Conservation (phyloP, 129 eudicot genomes). For the Helianthus tuberosus region DNA sequence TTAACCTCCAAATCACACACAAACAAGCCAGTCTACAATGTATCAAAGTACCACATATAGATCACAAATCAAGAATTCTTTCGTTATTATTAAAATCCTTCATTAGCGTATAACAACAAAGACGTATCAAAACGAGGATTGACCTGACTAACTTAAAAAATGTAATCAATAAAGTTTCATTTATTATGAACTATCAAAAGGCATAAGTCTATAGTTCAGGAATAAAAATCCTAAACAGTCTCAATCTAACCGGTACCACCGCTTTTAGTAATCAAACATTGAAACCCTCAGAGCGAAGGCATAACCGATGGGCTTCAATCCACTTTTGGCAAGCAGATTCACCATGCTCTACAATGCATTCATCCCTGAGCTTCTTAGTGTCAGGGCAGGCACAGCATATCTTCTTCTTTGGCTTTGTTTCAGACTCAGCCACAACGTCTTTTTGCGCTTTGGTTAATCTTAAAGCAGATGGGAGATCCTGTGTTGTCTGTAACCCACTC, state of each 20-base stretch:
- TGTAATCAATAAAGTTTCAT: conserved; percentile 28
- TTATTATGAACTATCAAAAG: conserved; percentile 19
- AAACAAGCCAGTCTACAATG: neutral
- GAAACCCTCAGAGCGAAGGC: conserved; percentile 89
- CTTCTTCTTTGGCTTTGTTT: conserved; percentile 88
- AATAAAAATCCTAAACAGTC: conserved; percentile 10
- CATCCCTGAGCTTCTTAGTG: conserved; percentile 88
- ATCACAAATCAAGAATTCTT: conserved; percentile 12
- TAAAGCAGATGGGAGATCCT: conserved; percentile 40
- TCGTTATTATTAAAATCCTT: conserved; percentile 14
- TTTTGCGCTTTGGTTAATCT: conserved; percentile 40
- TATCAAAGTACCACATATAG: neutral
- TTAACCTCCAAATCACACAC: neutral
- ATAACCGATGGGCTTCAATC: conserved; percentile 82
- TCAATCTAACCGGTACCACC: neutral
- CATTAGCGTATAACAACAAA: neutral
- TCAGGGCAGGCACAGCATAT: conserved; percentile 96
- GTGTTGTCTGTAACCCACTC: conserved; percentile 57
- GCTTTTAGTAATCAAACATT: conserved; percentile 50
- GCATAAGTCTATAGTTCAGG: conserved; percentile 11
- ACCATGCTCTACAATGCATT: conserved; percentile 87
- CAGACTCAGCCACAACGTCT: conserved; percentile 38
- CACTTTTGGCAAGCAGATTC: conserved; percentile 81
- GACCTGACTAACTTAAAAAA: conserved; percentile 17
- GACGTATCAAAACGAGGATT: conserved; percentile 7